These are phyloP conservation scores for Davidsoniella virescens DNA, from an alignment of 2,329 filamentous ascomycete genomes.

Conservation along the genomic window DNA sequence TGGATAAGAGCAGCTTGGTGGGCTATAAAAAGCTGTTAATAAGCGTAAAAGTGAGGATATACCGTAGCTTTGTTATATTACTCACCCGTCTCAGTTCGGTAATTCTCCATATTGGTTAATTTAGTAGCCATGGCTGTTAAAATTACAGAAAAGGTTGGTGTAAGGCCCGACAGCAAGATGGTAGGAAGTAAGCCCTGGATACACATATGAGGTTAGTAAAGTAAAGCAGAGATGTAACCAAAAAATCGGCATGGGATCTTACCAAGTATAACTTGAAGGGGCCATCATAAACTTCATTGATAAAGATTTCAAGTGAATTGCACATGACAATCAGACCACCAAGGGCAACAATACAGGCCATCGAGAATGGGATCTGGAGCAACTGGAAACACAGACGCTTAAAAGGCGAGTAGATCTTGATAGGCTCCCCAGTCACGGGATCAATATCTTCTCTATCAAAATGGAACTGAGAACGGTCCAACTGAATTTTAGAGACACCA, in stretches of 20 bases:
- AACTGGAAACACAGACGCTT: conserved; percentile 65
- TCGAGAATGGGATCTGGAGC: conserved; percentile 69
- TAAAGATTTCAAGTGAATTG: conserved; percentile 89
- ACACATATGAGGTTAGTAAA: conserved; percentile 7
- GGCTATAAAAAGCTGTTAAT: conserved; percentile 24
- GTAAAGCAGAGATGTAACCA: background rate
- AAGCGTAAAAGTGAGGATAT: background rate
- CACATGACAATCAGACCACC: conserved; percentile 71
- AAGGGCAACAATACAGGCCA: conserved; percentile 54
- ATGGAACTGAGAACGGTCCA: conserved; percentile 58
- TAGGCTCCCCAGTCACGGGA: conserved; percentile 62
- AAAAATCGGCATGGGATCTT: conserved; percentile 19
- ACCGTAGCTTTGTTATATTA: conserved; percentile 20
- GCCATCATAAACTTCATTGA: conserved; percentile 83
- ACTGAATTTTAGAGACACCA: conserved; percentile 67
- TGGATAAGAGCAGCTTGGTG: conserved; percentile 73
- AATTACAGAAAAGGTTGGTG: conserved; percentile 61
- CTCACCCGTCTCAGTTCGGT: conserved; percentile 53
- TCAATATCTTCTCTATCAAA: conserved; percentile 66
- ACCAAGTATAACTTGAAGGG: conserved; percentile 75
- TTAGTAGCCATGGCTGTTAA: conserved; percentile 61
- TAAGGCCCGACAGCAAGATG: conserved; percentile 62
- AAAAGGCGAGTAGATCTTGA: conserved; percentile 58
- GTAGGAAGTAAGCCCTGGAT: conserved; percentile 70
- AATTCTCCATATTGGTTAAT: conserved; percentile 77